Percentiles rank a stretch among this genome's conserved stretches.
Evolutionary conservation across 345 rosid species (phyloP).

Genomic region (Triadica sebifera): DNA sequence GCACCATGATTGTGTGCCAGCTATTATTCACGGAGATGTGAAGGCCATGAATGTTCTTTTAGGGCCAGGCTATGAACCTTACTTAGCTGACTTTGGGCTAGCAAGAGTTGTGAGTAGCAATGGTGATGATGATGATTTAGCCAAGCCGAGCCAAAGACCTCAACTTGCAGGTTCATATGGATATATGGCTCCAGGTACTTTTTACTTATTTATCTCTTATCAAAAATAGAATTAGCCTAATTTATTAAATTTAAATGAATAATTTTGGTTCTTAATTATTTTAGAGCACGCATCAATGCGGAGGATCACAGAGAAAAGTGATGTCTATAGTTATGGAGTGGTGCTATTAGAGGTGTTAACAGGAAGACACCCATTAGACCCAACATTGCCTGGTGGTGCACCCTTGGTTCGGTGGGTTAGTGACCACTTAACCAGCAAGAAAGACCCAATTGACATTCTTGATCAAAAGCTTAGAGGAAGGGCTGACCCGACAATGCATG

Average conservation of each 20-base stretch:
- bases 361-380: conserved; percentile 91
- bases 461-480: conserved; percentile 74
- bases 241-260: not conserved
- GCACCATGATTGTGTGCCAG: conserved; percentile 87
- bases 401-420: conserved; percentile 84
- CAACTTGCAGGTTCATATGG: conserved; percentile 95
- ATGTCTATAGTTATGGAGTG: conserved; percentile 86
- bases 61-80: conserved; percentile 66
- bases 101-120: conserved; percentile 50
- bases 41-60: conserved; percentile 87
- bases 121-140: conserved; percentile 31
- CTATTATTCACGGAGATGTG: conserved; percentile 88
- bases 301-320: conserved; percentile 78
- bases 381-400: conserved; percentile 77
- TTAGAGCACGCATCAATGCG: conserved; percentile 84
- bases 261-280: conserved; percentile 1
- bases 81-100: conserved; percentile 87
- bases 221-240: not conserved
- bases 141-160: conserved; percentile 53
- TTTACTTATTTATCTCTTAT: not conserved
- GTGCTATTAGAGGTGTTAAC: conserved; percentile 78
- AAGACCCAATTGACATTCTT: conserved; percentile 60
- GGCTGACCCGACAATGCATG: conserved; percentile 79
- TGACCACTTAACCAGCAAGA: conserved; percentile 65
- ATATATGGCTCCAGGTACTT: conserved; percentile 93